Evolutionary conservation across 2,329 filamentous ascomycete genomes (phyloP).

Genomic region (Aspergillus novoparasiticus): DNA sequence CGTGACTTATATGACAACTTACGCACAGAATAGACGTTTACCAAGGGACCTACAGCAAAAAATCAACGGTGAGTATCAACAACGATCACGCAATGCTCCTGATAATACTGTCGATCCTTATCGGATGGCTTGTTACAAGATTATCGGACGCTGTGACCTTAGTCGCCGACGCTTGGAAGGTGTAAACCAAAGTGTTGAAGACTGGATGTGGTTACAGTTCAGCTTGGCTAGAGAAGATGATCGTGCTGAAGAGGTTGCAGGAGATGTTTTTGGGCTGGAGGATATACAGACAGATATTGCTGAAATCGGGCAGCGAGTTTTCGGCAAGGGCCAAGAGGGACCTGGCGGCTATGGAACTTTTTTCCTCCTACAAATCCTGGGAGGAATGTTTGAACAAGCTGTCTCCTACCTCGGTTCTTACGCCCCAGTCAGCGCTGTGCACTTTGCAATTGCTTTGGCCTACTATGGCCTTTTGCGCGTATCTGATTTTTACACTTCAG

Average conservation of each 20-base stretch:
- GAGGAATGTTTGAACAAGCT: conserved; percentile 92
- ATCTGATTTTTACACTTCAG: conserved; percentile 73
- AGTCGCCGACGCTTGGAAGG: conserved; percentile 58
- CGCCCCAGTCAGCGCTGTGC: conserved; percentile 89
- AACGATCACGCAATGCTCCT: conserved; percentile 79
- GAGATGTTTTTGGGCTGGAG: conserved; percentile 63
- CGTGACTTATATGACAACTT: conserved; percentile 81
- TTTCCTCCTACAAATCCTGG: conserved; percentile 88
- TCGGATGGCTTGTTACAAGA: conserved; percentile 96
- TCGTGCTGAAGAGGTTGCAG: conserved; percentile 62
- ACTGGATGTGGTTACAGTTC: conserved; percentile 70
- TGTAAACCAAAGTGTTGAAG: conserved; percentile 63
- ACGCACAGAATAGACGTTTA: conserved; percentile 77
- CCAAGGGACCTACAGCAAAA: conserved; percentile 79
- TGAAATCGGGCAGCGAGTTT: conserved; percentile 90
- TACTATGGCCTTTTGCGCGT: conserved; percentile 90
- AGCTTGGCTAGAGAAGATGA: conserved; percentile 63
- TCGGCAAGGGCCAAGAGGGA: conserved; percentile 78
- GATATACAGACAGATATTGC: conserved; percentile 77
- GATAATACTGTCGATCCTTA: conserved; percentile 91
- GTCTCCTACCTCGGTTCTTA: conserved; percentile 89
- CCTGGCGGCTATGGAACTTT: conserved; percentile 82
- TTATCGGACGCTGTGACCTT: conserved; percentile 77
- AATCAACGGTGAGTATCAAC: conserved; percentile 87
- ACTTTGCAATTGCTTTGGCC: conserved; percentile 86